phyloP scores from a whole-genome alignment of 768 basidiomycete species.

The Rubroboletus satanas region DNA sequence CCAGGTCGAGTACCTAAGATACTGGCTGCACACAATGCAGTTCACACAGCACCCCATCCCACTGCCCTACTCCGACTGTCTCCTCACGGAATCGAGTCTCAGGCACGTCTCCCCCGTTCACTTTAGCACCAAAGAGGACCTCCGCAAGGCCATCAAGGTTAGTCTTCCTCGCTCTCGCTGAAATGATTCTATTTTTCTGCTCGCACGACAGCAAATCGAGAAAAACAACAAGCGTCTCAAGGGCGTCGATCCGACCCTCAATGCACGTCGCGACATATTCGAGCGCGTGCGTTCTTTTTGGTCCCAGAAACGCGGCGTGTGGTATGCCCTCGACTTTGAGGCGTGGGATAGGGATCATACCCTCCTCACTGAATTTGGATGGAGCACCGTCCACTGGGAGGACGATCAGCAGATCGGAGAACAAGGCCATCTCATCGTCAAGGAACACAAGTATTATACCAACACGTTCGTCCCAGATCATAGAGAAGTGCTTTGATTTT shows the following conservation, averaged over 20 bases:
- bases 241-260: constrained; percentile 53
- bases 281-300: constrained; percentile 66
- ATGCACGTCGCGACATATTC: constrained; percentile 57
- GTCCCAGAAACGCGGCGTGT: constrained; percentile 59
- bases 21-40: constrained; percentile 75
- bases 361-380: constrained; percentile 81
- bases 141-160: constrained; percentile 63
- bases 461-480: constrained; percentile 68
- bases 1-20: constrained; percentile 81
- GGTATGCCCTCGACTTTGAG: constrained; percentile 81
- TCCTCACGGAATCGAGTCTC: constrained; percentile 58
- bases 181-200: neutral
- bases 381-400: constrained; percentile 56
- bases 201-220: constrained; percentile 54
- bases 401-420: constrained; percentile 46
- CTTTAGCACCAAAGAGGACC: constrained; percentile 49
- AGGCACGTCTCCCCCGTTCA: constrained; percentile 54
- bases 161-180: neutral
- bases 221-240: constrained; percentile 80
- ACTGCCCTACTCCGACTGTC: constrained; percentile 74
- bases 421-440: constrained; percentile 58
- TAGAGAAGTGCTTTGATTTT: constrained; percentile 42
- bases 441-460: constrained; percentile 52
- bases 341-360: constrained; percentile 76
- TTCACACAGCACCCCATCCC: constrained; percentile 63